Evolutionary conservation across 345 rosid genomes (phyloP).

Genomic region (Hibiscus tridactylites): DNA sequence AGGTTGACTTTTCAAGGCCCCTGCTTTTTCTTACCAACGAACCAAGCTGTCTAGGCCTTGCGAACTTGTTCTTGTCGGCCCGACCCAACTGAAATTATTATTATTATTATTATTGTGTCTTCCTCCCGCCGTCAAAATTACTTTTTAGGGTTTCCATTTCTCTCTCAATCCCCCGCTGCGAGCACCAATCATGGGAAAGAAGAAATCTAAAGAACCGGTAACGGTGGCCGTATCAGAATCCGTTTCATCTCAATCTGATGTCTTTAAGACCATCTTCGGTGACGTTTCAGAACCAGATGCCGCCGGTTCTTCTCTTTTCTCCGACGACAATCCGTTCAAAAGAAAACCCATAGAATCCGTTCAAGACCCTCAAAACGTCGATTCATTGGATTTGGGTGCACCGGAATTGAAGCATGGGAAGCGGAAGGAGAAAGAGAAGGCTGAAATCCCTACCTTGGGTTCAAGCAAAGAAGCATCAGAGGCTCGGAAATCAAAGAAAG

Average conservation of each 20-base stretch:
- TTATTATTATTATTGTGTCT: no score
- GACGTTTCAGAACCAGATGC: conserved; percentile 13
- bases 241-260: conserved; percentile 19
- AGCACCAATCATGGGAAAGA: conserved; percentile 27
- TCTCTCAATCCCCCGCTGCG: background rate
- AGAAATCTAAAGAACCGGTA: conserved; percentile 21
- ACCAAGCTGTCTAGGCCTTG: no score
- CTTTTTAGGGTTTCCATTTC: conserved; percentile 1
- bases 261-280: conserved; percentile 40
- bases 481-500: conserved; percentile 28
- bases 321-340: conserved; percentile 74
- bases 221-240: background rate
- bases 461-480: conserved; percentile 9
- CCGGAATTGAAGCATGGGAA: no score
- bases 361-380: background rate
- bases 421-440: no score
- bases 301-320: conserved; percentile 49
- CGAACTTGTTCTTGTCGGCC: no score
- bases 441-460: background rate
- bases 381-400: background rate
- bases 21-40: no score
- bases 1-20: no score
- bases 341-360: conserved; percentile 38
- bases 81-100: no score
- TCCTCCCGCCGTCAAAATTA: background rate